Base-by-base conservation (phyloP, 2,329 filamentous ascomycete species). In the Hypoxylon sp. region DNA sequence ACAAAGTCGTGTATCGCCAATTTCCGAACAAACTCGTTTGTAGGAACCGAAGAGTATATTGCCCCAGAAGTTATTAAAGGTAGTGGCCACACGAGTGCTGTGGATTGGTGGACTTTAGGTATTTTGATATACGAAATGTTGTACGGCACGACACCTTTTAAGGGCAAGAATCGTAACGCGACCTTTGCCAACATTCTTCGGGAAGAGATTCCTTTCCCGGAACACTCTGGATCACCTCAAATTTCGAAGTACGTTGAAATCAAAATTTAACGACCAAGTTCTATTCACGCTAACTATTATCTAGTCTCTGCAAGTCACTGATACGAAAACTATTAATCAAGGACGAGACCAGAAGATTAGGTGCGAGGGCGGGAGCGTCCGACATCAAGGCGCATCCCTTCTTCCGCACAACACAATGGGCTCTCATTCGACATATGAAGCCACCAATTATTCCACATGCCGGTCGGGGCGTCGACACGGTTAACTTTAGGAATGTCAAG, bases 91-190 rank as follows among this genome's bases (percentile, higher is more conserved):
- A 99, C 96, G 6, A 98, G 95, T 78, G 96, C 96, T 13, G 96
- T 99, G 13, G 96, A 99, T 80, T 99, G 96, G 96, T 99, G 96
- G 96, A 99, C 96, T 0, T 82, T 99, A 59, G 96, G 96, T 19
- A 98, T 99, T 73, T 83, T 99, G 77, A 94, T 99, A 63, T 99
- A 98, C 80, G 96, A 99, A 81, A 99, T 99, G 96, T 86, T 99
- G 37, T 99, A 95, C 82, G 96, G 96, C 61, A 99, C 95, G 0
- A 99, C 96, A 0, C 96, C 96, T 1, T 99, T 99, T 87, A 99
- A 99, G 85, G 96, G 96, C 74, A 98, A 99, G 88, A 99, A 98
- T 81, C 90, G 96, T 42, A 99, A 98, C 76, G 94, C 94, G 13
- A 99, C 96, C 0, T 99, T 99, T 83, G 95, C 94, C 68, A 99